Evolutionary conservation across 1,284 basidiomycete species (phyloP).

Genomic region (Pisolithus thermaeus): DNA sequence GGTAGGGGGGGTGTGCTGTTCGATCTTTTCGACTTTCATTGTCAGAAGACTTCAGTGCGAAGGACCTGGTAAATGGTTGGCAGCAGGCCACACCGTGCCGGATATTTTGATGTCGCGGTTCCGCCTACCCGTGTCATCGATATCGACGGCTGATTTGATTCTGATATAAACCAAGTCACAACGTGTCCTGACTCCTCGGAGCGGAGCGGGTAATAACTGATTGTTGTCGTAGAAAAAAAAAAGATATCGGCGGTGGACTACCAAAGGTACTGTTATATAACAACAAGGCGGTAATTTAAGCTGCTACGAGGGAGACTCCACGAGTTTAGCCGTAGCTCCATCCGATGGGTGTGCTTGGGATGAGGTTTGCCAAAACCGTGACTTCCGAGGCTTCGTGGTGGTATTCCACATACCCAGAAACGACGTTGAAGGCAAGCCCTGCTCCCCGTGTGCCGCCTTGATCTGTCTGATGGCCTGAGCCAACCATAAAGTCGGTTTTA

Average conservation of each 20-base stretch:
- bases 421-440: slow-evolving; percentile 11
- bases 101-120: background rate
- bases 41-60: background rate
- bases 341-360: background rate
- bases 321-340: background rate
- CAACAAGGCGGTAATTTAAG: too few relatives aligned
- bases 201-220: too few relatives aligned
- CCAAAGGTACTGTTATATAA: too few relatives aligned
- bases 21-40: slow-evolving; percentile 3
- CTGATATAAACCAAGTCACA: background rate
- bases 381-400: slow-evolving; percentile 7
- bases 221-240: too few relatives aligned
- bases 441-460: slow-evolving; percentile 27
- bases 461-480: slow-evolving; percentile 36
- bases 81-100: background rate
- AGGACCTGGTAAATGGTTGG: background rate
- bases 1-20: background rate
- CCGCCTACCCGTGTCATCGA: background rate
- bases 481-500: slow-evolving; percentile 33
- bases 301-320: too few relatives aligned
- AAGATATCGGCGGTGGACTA: too few relatives aligned
- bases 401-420: slow-evolving; percentile 27
- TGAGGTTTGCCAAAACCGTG: background rate
- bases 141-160: slow-evolving; percentile 6
- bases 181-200: too few relatives aligned